phyloP scores from a whole-genome alignment of 768 basidiomycete genomes.

The Multifurca ochricompacta region DNA sequence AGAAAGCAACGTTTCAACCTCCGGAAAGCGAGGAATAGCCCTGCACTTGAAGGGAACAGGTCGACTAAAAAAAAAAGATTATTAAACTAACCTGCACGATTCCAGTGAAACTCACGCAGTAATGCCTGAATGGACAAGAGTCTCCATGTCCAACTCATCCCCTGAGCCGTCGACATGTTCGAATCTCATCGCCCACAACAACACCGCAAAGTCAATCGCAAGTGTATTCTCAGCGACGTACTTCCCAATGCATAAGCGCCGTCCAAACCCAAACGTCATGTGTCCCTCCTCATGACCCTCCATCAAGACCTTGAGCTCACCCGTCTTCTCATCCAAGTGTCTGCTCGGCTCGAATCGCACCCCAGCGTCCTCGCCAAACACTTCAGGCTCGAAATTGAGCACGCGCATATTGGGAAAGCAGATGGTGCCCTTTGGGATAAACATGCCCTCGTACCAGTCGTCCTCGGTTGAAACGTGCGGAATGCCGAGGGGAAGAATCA shows the following conservation, averaged over 20 bases:
- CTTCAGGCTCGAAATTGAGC: neutral
- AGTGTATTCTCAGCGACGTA: slow-evolving; percentile 27
- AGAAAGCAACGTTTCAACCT: neutral
- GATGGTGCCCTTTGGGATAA: slow-evolving; percentile 13
- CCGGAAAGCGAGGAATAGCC: slow-evolving; percentile 13
- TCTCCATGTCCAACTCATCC: neutral
- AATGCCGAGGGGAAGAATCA: slow-evolving; percentile 22
- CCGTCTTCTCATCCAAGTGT: too few relatives aligned
- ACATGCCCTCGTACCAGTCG: slow-evolving; percentile 14
- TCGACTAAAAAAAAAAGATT: neutral
- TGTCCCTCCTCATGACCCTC: slow-evolving; percentile 27
- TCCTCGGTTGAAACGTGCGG: neutral
- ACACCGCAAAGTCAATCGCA: slow-evolving; percentile 27
- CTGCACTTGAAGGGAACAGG: slow-evolving; percentile 15
- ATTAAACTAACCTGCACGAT: too few relatives aligned
- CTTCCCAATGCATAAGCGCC: slow-evolving; percentile 29
- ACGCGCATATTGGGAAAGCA: neutral
- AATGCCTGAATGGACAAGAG: neutral
- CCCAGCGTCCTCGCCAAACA: neutral
- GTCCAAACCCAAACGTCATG: slow-evolving; percentile 24
- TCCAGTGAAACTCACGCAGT: slow-evolving; percentile 8
- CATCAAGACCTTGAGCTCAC: too few relatives aligned
- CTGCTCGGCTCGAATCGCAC: neutral
- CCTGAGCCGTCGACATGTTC: slow-evolving; percentile 1
- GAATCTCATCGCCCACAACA: slow-evolving; percentile 24